These are phyloP conservation scores for Geosmithia flava DNA, from an alignment of 2,329 filamentous ascomycete genomes.

Conservation along the genomic window DNA sequence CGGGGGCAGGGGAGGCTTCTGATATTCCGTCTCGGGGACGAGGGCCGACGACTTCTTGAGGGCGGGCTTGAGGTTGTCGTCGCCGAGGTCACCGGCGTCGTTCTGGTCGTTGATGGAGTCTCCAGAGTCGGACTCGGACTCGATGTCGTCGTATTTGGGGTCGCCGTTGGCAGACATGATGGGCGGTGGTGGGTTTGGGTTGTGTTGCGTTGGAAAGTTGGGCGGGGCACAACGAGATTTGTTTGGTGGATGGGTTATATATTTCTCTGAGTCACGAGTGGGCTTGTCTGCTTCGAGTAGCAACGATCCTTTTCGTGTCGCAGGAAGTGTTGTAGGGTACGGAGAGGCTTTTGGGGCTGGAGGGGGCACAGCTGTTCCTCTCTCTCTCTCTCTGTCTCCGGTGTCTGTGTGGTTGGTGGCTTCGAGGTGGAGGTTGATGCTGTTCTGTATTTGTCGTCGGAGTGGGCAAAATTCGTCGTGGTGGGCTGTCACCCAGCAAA, in stretches of 20 bases:
- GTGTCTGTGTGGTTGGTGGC: background rate
- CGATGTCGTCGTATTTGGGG: conserved; percentile 57
- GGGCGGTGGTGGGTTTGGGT: conserved; percentile 4
- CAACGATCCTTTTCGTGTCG: background rate
- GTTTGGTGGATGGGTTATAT: too few species aligned
- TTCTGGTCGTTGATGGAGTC: conserved; percentile 52
- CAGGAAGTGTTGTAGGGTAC: background rate
- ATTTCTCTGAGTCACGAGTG: background rate
- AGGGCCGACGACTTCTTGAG: conserved; percentile 60
- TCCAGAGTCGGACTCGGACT: conserved; percentile 56
- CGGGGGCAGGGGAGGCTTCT: conserved; percentile 51
- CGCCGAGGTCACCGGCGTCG: conserved; percentile 42
- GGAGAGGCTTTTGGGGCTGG: background rate
- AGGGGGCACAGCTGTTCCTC: background rate
- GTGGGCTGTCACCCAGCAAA: conserved; percentile 12
- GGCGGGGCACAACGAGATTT: conserved; percentile 14
- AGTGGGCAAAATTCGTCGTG: conserved; percentile 29
- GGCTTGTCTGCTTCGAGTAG: too few species aligned
- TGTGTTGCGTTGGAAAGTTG: background rate
- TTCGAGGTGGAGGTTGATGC: background rate
- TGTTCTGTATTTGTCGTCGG: conserved; percentile 6
- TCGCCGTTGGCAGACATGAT: conserved; percentile 47
- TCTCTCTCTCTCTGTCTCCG: background rate
- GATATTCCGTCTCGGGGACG: conserved; percentile 42
- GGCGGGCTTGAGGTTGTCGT: conserved; percentile 66